These are phyloP conservation scores for Exutisphaerella laricina DNA, from an alignment of 2,329 filamentous ascomycete genomes.

Conservation along the genomic window DNA sequence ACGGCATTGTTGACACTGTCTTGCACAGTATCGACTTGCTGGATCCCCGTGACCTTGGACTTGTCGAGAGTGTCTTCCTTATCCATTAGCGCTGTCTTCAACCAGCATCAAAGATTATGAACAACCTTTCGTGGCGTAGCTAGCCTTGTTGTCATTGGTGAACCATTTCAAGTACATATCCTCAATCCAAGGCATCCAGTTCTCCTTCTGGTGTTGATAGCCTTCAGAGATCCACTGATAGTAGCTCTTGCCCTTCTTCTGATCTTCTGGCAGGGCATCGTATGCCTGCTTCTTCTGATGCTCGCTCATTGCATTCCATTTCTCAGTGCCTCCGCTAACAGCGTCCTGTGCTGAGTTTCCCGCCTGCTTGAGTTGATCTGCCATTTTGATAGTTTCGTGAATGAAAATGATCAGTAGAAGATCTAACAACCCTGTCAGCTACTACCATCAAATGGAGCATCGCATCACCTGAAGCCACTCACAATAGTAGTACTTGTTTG, in stretches of 20 bases:
- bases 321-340: slow-evolving; percentile 21
- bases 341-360: slow-evolving; percentile 15
- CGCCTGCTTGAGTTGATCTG: slow-evolving; percentile 21
- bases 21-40: slow-evolving; percentile 63
- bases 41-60: slow-evolving; percentile 62
- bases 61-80: slow-evolving; percentile 58
- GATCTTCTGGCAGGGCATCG: slow-evolving; percentile 28
- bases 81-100: background rate
- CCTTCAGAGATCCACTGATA: slow-evolving; percentile 57
- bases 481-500: too few species aligned
- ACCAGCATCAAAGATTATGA: slow-evolving; percentile 3
- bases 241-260: slow-evolving; percentile 30
- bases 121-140: slow-evolving; percentile 63
- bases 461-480: too few species aligned
- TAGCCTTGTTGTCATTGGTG: slow-evolving; percentile 71
- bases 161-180: slow-evolving; percentile 68
- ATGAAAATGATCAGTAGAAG: too few species aligned
- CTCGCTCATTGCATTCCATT: slow-evolving; percentile 33
- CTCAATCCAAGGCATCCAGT: slow-evolving; percentile 72
- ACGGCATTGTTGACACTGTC: slow-evolving; percentile 60
- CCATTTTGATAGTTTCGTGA: too few species aligned
- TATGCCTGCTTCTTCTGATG: slow-evolving; percentile 34
- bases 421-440: too few species aligned
- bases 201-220: slow-evolving; percentile 68
- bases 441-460: too few species aligned